These are phyloP conservation scores for Tylopilus sp. DNA, from an alignment of 1,284 basidiomycete species.

Conservation along the genomic window DNA sequence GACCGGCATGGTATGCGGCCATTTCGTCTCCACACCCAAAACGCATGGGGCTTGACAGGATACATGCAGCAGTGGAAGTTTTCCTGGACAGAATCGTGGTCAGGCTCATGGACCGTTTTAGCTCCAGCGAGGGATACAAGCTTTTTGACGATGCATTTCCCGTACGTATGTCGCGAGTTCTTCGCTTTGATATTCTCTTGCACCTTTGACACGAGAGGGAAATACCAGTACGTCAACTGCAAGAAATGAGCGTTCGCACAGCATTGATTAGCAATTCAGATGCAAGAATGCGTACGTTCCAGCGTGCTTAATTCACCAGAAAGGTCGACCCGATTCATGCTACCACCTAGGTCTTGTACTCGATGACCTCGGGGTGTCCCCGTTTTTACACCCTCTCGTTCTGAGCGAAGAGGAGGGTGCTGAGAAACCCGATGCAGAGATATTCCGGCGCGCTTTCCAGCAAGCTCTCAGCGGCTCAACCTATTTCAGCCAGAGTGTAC, in stretches of 20 bases:
- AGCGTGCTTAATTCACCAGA: background rate
- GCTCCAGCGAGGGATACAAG: conserved; percentile 65
- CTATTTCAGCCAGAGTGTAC: conserved; percentile 46
- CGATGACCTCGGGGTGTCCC: conserved; percentile 52
- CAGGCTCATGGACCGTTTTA: conserved; percentile 58
- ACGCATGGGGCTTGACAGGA: conserved; percentile 14
- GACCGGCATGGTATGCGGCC: conserved; percentile 43
- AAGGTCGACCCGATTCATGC: conserved; percentile 1
- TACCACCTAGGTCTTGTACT: conserved; percentile 48
- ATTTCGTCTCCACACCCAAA: conserved; percentile 22
- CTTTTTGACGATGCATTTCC: conserved; percentile 61
- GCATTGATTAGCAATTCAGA: conserved; percentile 71
- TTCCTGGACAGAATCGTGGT: conserved; percentile 52
- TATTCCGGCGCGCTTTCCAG: conserved; percentile 51
- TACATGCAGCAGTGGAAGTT: conserved; percentile 46
- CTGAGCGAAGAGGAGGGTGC: conserved; percentile 62
- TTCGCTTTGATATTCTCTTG: background rate
- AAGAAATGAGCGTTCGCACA: conserved; percentile 44
- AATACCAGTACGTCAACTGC: conserved; percentile 46
- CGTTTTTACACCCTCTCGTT: conserved; percentile 49
- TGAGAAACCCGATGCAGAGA: conserved; percentile 61
- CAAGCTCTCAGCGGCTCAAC: conserved; percentile 25
- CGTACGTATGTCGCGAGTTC: conserved; percentile 45
- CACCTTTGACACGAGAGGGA: conserved; percentile 6
- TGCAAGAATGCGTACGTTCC: conserved; percentile 56